phyloP scores from a whole-genome alignment of 2,329 filamentous ascomycete species.

The Iodosphaeria phyllophila region DNA sequence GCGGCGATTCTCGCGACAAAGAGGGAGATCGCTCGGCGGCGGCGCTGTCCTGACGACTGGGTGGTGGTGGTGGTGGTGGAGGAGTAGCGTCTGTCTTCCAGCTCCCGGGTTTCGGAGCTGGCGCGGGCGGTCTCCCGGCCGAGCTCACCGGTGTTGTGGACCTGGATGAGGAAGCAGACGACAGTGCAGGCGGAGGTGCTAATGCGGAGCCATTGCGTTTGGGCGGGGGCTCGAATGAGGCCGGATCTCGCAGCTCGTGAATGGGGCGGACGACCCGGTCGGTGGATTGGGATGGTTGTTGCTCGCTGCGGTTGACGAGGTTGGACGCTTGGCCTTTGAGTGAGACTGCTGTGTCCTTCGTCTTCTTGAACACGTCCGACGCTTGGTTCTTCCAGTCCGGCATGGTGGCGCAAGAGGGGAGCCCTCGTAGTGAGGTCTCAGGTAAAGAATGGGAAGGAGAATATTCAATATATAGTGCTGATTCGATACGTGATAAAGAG shows the following conservation, averaged over 20 bases:
- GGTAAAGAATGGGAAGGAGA: too few relatives aligned
- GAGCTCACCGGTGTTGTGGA: slow-evolving; percentile 17
- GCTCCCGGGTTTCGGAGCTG: slow-evolving; percentile 3
- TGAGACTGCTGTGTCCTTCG: neutral
- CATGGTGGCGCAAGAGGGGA: slow-evolving; percentile 16
- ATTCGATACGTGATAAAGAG: too few relatives aligned
- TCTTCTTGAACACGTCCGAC: too few relatives aligned
- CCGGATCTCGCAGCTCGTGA: slow-evolving; percentile 53
- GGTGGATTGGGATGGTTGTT: slow-evolving; percentile 4
- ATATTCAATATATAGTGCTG: too few relatives aligned
- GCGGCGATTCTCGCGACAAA: too few relatives aligned
- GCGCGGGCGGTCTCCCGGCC: neutral
- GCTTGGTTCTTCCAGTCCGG: slow-evolving; percentile 28
- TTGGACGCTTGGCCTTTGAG: slow-evolving; percentile 19
- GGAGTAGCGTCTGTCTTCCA: slow-evolving; percentile 5
- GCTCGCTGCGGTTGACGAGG: slow-evolving; percentile 22
- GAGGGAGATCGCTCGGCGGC: too few relatives aligned
- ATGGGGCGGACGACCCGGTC: slow-evolving; percentile 38
- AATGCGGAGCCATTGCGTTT: slow-evolving; percentile 26
- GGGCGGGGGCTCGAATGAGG: slow-evolving; percentile 64
- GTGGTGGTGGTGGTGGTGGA: slow-evolving; percentile 29
- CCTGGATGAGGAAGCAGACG: slow-evolving; percentile 17
- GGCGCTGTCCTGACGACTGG: slow-evolving; percentile 42
- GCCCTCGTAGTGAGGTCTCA: too few relatives aligned
- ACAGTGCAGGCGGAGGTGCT: slow-evolving; percentile 4